Evolutionary conservation across 2,329 filamentous ascomycete species (phyloP), one percentile per base, ranked within the genome.

Genomic region (Myriosclerotinia scirpicola): DNA sequence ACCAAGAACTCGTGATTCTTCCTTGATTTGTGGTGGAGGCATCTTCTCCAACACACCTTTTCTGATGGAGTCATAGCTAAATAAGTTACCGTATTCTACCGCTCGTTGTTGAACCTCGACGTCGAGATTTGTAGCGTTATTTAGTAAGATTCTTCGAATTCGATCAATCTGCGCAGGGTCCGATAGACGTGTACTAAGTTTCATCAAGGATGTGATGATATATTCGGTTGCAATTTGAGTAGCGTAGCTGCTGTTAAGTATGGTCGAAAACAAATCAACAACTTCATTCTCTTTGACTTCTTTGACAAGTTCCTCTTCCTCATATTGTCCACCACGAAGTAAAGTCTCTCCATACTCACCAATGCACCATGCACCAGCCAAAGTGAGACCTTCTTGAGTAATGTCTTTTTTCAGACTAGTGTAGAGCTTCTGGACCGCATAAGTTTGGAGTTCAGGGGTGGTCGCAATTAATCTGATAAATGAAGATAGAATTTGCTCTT

Each of bases 401-500:
- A 99, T 97, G 74, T 99, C 95, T 71, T 96, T 95, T 78, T 95
- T 97, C 65, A 99, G 81, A 69, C 90, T 91, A 26, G 88, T 83
- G 77, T 97, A 99, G 8, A 99, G 83, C 78, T 98, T 99, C 76
- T 97, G 95, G 5, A 94, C 94, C 0, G 93, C 93, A 76, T 99
- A 99, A 0, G 93, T 97, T 78, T 99, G 95, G 50, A 98, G 82
- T 73, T 99, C 95, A 0, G 93, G 89, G 0, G 93, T 96, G 0
- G 94, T 98, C 17, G 95, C 95, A 70, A 99, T 94, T 2, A 99
- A 86, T 59, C 96, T 90, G 68, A 99, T 90, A 76, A 99, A 98
- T 0, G 95, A 98, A 0, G 95, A 97, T 67, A 99, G 80, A 68
- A 99, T 99, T 73, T 96, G 95, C 77, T 99, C 95, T 78, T 97